Conservation (phyloP, 768 basidiomycete genomes). For the Sporobolomyces roseus region DNA sequence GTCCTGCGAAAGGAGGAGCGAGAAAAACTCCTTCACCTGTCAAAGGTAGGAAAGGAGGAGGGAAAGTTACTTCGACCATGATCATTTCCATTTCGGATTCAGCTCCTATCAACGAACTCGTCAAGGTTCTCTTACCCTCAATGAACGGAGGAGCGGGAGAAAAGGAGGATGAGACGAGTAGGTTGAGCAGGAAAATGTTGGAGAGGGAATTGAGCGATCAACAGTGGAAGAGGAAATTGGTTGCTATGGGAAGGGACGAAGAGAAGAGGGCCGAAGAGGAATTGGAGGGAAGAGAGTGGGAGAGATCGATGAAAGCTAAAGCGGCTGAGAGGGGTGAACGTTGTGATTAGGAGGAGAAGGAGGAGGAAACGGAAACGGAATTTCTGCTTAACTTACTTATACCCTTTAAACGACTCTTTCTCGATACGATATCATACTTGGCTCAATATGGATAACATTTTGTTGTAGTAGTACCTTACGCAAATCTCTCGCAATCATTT, state of each 20-base stretch:
- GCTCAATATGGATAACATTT: too few relatives aligned
- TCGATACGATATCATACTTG: too few relatives aligned
- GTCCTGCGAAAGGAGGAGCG: too few relatives aligned
- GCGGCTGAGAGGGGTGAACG: constrained; percentile 9
- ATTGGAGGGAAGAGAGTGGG: constrained; percentile 17
- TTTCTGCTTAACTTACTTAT: too few relatives aligned
- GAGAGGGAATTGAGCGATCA: constrained; percentile 7
- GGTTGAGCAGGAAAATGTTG: constrained; percentile 8
- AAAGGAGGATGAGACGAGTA: background rate
- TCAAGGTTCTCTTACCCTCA: background rate
- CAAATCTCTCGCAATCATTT: too few relatives aligned
- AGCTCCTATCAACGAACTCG: constrained; percentile 9
- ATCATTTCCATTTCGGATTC: background rate
- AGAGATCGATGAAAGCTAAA: constrained; percentile 10
- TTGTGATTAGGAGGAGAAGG: too few relatives aligned
- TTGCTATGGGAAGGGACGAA: constrained; percentile 14
- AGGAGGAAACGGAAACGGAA: too few relatives aligned
- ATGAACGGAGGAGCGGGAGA: background rate
- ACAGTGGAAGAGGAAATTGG: constrained; percentile 8
- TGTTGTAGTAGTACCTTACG: too few relatives aligned
- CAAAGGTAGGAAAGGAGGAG: background rate
- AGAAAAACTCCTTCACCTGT: background rate
- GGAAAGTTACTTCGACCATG: background rate
- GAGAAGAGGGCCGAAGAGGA: constrained; percentile 6
- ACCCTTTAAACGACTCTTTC: too few relatives aligned